Evolutionary conservation across 352 stramenopile species (phyloP), one percentile per base, ranked within the genome.

Genomic region (Globisporangium alternatum): DNA sequence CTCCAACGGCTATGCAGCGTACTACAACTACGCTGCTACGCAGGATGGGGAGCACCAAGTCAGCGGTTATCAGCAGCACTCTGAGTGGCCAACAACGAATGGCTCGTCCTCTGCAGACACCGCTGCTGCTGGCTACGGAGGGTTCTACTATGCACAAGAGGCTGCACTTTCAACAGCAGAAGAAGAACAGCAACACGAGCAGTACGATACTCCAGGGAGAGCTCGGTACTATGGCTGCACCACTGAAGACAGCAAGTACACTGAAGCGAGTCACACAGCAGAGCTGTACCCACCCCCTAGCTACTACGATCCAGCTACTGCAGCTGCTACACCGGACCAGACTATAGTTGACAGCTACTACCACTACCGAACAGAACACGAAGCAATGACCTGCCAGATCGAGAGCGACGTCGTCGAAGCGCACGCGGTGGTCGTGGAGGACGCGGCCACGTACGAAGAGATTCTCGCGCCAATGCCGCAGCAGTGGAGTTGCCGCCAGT

Each of bases 341-440:
- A 33, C n/a, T n/a, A 3, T n/a, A 3, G 39, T 22, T 19, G 47
- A 65, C 7, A 33, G 25, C 21, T 66, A 62, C 41, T 51, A 22
- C 39, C 43, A 30, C 25, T 55, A 62, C 41, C 45, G 43, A 62
- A 6, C 30, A 54, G 5, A 60, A 1, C 43, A 54, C 22, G 56
- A 55, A 21, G 5, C n/a, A 21, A n/a, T 22, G 9, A 6, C 49
- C 13, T 25, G 30, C 31, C 8, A 30, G 21, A 45, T 17, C 10
- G 52, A 45, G 15, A 48, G 43, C 19, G 60, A 77, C 0, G 55
- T 68, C 2, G 68, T 78, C 6, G 77, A 83, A 63, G 80, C 78
- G 0, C 69, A 86, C 41, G 72, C 67, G 21, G 67, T 88, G 2
- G 66, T 73, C n/a, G 67, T 71, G 0, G 75, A 83, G 30, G 67